Conservation (phyloP, 2,329 filamentous ascomycete species). For the Fusarium tuaranense region DNA sequence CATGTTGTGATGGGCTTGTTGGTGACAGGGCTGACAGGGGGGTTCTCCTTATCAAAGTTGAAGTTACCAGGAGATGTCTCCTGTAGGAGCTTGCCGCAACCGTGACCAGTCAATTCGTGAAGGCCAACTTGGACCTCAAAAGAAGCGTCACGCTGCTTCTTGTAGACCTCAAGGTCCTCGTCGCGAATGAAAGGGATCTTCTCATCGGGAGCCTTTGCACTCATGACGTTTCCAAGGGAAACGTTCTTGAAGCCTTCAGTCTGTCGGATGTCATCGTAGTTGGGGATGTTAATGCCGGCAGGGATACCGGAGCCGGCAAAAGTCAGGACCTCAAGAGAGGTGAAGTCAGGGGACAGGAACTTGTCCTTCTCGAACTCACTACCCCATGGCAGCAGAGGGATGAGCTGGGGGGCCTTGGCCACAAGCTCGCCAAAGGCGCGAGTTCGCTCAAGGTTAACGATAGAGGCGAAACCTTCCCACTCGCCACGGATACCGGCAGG, state of each 20-base stretch:
- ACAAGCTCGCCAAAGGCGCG: conserved; percentile 89
- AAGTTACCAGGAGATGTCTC: conserved; percentile 84
- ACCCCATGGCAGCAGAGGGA: conserved; percentile 90
- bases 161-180: conserved; percentile 81
- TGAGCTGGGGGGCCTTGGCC: conserved; percentile 81
- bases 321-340: conserved; percentile 89
- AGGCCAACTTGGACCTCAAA: conserved; percentile 98
- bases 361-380: conserved; percentile 95
- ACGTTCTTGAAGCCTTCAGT: conserved; percentile 93
- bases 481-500: conserved; percentile 84
- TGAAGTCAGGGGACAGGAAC: conserved; percentile 96
- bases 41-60: conserved; percentile 89
- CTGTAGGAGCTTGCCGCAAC: conserved; percentile 92
- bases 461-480: conserved; percentile 86
- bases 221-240: conserved; percentile 91
- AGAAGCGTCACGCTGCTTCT: conserved; percentile 84
- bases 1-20: conserved; percentile 81
- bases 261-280: conserved; percentile 83
- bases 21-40: conserved; percentile 83
- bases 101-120: conserved; percentile 86
- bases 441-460: conserved; percentile 92
- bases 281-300: conserved; percentile 76
- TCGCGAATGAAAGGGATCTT: conserved; percentile 90
- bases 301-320: conserved; percentile 77
- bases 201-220: conserved; percentile 91